These are phyloP conservation scores for Strobilomyces dryophilus DNA, from an alignment of 768 basidiomycete species.

Conservation along the genomic window DNA sequence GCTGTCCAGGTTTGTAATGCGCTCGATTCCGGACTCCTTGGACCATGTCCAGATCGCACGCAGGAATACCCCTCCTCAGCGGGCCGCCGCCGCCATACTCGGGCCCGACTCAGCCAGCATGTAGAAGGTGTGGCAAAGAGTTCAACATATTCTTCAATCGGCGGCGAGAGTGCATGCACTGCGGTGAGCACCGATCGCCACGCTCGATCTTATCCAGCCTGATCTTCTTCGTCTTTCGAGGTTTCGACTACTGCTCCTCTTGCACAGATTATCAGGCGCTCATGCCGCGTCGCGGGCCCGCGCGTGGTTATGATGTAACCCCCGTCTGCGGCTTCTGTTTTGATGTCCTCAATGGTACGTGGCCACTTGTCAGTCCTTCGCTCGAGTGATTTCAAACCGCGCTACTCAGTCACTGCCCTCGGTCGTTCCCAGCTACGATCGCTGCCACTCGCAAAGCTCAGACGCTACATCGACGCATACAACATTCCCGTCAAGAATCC, in stretches of 20 bases:
- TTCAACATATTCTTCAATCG: slow-evolving; percentile 65
- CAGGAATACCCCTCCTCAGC: slow-evolving; percentile 69
- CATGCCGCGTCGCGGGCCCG: slow-evolving; percentile 55
- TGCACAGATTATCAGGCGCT: slow-evolving; percentile 77
- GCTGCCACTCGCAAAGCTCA: slow-evolving; percentile 57
- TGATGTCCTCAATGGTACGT: slow-evolving; percentile 61
- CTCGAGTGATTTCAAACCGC: not conserved
- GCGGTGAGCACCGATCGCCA: slow-evolving; percentile 44
- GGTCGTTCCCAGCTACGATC: slow-evolving; percentile 52
- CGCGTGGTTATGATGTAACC: slow-evolving; percentile 59
- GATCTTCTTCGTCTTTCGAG: slow-evolving; percentile 32
- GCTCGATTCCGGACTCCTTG: too few species aligned
- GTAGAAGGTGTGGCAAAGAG: slow-evolving; percentile 72
- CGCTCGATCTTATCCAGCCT: not conserved
- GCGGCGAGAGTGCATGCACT: slow-evolving; percentile 67
- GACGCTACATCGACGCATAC: slow-evolving; percentile 68
- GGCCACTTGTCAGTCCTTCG: not conserved
- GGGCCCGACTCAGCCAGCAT: slow-evolving; percentile 33
- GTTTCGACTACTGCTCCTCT: slow-evolving; percentile 66
- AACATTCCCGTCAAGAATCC: slow-evolving; percentile 58
- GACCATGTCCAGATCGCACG: slow-evolving; percentile 18
- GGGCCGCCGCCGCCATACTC: slow-evolving; percentile 49
- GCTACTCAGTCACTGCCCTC: slow-evolving; percentile 59
- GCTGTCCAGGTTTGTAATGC: not conserved
- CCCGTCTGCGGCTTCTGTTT: slow-evolving; percentile 74